These are phyloP conservation scores for Alternaria hordeiaustralica DNA, from an alignment of 2,329 filamentous ascomycete genomes.

Conservation along the genomic window DNA sequence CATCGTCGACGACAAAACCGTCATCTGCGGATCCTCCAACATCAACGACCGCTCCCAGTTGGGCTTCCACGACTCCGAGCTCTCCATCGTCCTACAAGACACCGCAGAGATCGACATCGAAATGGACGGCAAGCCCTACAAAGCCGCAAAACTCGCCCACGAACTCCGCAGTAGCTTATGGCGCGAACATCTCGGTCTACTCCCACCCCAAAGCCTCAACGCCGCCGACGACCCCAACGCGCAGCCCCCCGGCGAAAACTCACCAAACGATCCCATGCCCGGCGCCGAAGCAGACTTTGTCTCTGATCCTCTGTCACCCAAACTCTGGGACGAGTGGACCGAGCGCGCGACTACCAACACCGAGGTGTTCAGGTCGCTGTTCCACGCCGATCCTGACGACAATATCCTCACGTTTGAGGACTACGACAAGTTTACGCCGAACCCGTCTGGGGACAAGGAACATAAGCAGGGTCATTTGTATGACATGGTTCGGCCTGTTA, in stretches of 20 bases:
- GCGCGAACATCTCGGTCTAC: conserved; percentile 86
- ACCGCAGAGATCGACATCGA: conserved; percentile 70
- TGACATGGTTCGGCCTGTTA: conserved; percentile 68
- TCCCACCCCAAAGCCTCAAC: conserved; percentile 73
- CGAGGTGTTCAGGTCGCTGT: conserved; percentile 76
- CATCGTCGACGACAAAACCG: conserved; percentile 85
- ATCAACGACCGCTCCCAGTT: conserved; percentile 90
- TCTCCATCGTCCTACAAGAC: conserved; percentile 90
- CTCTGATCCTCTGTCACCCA: conserved; percentile 64
- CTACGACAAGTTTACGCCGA: conserved; percentile 75
- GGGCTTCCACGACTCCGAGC: conserved; percentile 87
- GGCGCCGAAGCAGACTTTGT: conserved; percentile 69
- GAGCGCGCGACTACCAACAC: conserved; percentile 73
- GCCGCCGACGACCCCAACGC: conserved; percentile 76
- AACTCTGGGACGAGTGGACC: conserved; percentile 71
- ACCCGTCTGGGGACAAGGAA: conserved; percentile 63
- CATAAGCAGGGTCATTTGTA: conserved; percentile 84
- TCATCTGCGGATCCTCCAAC: conserved; percentile 86
- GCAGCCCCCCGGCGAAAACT: conserved; percentile 71
- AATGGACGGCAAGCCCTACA: conserved; percentile 80
- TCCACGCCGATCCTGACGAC: conserved; percentile 89
- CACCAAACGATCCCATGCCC: conserved; percentile 76
- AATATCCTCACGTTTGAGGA: conserved; percentile 88
- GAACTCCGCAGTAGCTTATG: conserved; percentile 83
- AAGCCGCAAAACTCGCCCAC: conserved; percentile 81